Evolutionary conservation across 2,329 filamentous ascomycete species (phyloP).

Genomic region (Ceratocystis harringtonii): DNA sequence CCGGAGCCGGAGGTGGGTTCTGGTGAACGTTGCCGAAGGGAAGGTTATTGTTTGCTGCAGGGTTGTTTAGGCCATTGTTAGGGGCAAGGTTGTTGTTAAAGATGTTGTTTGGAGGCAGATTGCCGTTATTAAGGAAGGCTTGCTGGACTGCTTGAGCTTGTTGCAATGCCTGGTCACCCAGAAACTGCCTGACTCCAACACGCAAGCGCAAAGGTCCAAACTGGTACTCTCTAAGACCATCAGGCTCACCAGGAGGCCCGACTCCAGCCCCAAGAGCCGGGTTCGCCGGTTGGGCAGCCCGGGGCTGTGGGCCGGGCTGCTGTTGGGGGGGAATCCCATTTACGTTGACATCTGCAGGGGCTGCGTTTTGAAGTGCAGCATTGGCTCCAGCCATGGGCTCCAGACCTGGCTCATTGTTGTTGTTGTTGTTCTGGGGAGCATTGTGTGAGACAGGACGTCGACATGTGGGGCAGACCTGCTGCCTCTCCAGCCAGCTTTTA

Average conservation of each 20-base stretch:
- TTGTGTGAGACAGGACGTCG: conserved; percentile 57
- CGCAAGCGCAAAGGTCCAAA: conserved; percentile 11
- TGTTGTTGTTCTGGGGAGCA: conserved; percentile 24
- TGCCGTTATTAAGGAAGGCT: conserved; percentile 11
- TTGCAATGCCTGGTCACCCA: conserved; percentile 15
- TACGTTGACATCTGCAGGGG: conserved; percentile 20
- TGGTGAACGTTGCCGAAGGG: neutral
- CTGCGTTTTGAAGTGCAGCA: conserved; percentile 20
- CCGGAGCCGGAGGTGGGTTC: neutral
- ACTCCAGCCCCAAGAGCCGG: conserved; percentile 1
- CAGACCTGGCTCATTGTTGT: conserved; percentile 20
- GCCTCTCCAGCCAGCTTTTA: conserved; percentile 90
- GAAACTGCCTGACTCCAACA: conserved; percentile 25
- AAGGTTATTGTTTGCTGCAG: neutral
- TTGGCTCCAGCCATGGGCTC: conserved; percentile 16
- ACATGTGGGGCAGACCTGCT: conserved; percentile 94
- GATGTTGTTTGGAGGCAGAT: conserved; percentile 8
- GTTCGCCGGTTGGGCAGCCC: conserved; percentile 1
- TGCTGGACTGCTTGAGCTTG: conserved; percentile 17
- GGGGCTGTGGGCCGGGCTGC: conserved; percentile 5
- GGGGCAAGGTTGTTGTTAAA: conserved; percentile 5
- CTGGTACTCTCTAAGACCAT: conserved; percentile 14
- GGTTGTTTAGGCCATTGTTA: conserved; percentile 4
- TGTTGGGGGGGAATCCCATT: conserved; percentile 20
- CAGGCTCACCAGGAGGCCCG: conserved; percentile 1